phyloP scores from a whole-genome alignment of 2,329 filamentous ascomycete species.

The Emergomyces africanus region DNA sequence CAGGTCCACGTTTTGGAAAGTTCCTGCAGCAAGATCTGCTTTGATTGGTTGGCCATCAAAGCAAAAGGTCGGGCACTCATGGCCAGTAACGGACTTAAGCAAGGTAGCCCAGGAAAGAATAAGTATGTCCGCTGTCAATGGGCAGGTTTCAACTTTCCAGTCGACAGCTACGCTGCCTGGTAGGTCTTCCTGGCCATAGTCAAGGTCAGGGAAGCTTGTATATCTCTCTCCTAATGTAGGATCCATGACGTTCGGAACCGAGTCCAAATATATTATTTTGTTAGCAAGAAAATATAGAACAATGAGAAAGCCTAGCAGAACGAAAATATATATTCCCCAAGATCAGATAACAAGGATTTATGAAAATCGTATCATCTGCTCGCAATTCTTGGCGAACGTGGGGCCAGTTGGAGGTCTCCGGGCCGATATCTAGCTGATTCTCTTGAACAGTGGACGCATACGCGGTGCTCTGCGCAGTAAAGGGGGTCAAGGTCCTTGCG shows the following conservation, averaged over 20 bases:
- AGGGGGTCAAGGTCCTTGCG: neutral
- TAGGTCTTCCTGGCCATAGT: constrained; percentile 7
- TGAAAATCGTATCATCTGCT: neutral
- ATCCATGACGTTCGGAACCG: neutral
- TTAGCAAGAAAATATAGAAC: neutral
- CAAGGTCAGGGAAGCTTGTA: constrained; percentile 11
- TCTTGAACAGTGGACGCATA: no score
- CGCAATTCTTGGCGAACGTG: neutral
- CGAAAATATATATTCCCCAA: neutral
- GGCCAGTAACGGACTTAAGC: constrained; percentile 19
- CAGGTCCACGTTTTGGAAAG: constrained; percentile 11
- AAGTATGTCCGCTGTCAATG: constrained; percentile 5
- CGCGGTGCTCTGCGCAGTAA: neutral
- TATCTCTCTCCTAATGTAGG: constrained; percentile 1
- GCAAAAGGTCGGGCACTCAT: constrained; percentile 21
- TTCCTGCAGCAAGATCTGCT: constrained; percentile 13
- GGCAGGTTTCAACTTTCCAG: constrained; percentile 5
- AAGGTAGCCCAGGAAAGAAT: constrained; percentile 18
- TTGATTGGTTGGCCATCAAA: constrained; percentile 18
- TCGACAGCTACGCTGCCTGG: neutral
- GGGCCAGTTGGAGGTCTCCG: neutral
- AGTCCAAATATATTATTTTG: neutral
- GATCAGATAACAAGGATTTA: neutral
- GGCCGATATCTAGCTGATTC: neutral
- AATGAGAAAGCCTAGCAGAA: neutral